phyloP scores from a whole-genome alignment of 169 alveolate species.

The Cryptosporidium bovis region DNA sequence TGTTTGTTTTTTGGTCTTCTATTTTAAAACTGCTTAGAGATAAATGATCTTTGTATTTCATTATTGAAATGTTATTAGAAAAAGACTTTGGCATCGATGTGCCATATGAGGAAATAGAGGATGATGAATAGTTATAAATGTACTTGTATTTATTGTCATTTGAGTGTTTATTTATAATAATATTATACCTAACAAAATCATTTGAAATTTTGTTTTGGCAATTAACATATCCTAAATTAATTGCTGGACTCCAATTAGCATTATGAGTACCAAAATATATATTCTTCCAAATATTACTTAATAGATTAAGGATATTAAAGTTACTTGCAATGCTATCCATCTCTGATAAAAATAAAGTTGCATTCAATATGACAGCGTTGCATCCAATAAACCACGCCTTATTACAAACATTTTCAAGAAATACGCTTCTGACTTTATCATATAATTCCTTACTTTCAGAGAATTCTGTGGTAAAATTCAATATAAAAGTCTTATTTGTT shows the following conservation, averaged over 20 bases:
- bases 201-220: not conserved
- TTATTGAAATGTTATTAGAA: slow-evolving; percentile 2
- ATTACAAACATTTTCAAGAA: not conserved
- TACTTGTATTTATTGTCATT: not conserved
- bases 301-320: not conserved
- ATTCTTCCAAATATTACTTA: slow-evolving; percentile 23
- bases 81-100: slow-evolving; percentile 52
- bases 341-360: not conserved
- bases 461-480: not conserved
- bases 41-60: not conserved
- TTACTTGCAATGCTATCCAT: not conserved
- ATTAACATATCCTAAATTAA: not conserved
- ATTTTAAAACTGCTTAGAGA: not conserved
- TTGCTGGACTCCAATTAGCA: slow-evolving; percentile 23
- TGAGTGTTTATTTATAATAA: not conserved
- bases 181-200: not conserved
- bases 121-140: not conserved
- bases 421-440: not conserved
- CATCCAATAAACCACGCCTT: slow-evolving; percentile 55
- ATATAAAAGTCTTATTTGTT: slow-evolving; percentile 1
- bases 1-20: not conserved
- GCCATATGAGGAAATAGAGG: slow-evolving; percentile 61
- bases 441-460: not conserved
- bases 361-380: slow-evolving; percentile 10
- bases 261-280: not conserved